Conservation (phyloP, 768 basidiomycete species). For the Boletus tomentosulus region DNA sequence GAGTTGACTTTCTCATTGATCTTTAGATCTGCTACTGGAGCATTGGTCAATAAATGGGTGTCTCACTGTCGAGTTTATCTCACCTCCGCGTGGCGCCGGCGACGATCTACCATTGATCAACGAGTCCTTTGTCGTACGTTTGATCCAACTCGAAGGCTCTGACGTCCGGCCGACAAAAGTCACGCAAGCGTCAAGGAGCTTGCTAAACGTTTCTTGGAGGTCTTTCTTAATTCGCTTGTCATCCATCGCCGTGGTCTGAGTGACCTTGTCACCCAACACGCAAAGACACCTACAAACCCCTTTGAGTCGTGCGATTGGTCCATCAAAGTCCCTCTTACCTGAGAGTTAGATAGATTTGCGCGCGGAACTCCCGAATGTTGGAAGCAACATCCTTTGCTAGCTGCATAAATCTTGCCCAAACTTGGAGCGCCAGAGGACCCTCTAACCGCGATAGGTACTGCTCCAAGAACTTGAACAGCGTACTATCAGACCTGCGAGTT, state of each 20-base stretch:
- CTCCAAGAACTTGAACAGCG: constrained; percentile 84
- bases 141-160: constrained; percentile 79
- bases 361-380: constrained; percentile 62
- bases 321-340: constrained; percentile 44
- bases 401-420: constrained; percentile 78
- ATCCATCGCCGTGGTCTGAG: constrained; percentile 87
- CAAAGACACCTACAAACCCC: constrained; percentile 56
- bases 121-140: constrained; percentile 61
- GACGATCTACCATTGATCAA: constrained; percentile 70
- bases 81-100: constrained; percentile 56
- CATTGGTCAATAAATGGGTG: constrained; percentile 1
- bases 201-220: constrained; percentile 85
- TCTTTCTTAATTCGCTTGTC: constrained; percentile 87
- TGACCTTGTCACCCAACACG: constrained; percentile 77
- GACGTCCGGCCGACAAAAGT: constrained; percentile 66
- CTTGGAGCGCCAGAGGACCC: constrained; percentile 87
- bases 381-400: constrained; percentile 75
- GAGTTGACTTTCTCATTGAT: constrained; percentile 60
- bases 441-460: constrained; percentile 80
- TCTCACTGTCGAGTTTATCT: constrained; percentile 1
- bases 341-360: constrained; percentile 67
- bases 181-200: constrained; percentile 78
- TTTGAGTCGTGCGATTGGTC: constrained; percentile 9
- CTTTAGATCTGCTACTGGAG: constrained; percentile 36
- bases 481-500: constrained; percentile 58